phyloP scores from a whole-genome alignment of 306 rosid genomes.

The Cicer judaicum region DNA sequence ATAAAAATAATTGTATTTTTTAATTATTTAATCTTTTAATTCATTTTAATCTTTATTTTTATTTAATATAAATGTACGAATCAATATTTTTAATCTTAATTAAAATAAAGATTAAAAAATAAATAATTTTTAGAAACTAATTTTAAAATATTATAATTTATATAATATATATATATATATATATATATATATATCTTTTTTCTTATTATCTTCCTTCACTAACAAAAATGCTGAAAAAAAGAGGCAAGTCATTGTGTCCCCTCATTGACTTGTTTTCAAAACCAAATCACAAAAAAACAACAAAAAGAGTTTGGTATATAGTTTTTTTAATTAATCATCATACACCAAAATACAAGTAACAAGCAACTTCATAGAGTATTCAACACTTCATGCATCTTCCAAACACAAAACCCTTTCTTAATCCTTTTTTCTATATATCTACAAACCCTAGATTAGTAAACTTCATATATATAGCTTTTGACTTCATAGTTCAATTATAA shows the following conservation, averaged over 20 bases:
- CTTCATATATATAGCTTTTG: too few relatives aligned
- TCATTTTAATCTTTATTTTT: too few relatives aligned
- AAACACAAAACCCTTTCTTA: conserved; percentile 44
- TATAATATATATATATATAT: too few relatives aligned
- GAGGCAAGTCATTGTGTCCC: conserved; percentile 34
- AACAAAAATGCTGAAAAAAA: conserved; percentile 43
- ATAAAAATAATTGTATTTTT: too few relatives aligned
- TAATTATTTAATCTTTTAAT: too few relatives aligned
- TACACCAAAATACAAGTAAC: conserved; percentile 1
- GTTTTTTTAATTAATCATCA: background rate
- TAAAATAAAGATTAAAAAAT: too few relatives aligned
- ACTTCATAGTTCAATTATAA: too few relatives aligned
- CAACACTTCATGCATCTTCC: conserved; percentile 63
- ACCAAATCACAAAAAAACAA: conserved; percentile 31
- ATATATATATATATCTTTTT: too few relatives aligned
- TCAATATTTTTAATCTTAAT: too few relatives aligned
- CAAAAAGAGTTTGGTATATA: conserved; percentile 34
- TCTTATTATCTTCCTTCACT: conserved; percentile 14
- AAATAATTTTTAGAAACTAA: too few relatives aligned
- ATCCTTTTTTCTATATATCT: conserved; percentile 29
- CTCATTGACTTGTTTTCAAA: conserved; percentile 58
- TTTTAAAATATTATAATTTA: too few relatives aligned
- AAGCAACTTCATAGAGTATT: conserved; percentile 54
- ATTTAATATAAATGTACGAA: too few relatives aligned
- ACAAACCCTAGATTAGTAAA: conserved; percentile 3